phyloP scores from a whole-genome alignment of 306 rosid genomes.

The Vachellia collinsii region DNA sequence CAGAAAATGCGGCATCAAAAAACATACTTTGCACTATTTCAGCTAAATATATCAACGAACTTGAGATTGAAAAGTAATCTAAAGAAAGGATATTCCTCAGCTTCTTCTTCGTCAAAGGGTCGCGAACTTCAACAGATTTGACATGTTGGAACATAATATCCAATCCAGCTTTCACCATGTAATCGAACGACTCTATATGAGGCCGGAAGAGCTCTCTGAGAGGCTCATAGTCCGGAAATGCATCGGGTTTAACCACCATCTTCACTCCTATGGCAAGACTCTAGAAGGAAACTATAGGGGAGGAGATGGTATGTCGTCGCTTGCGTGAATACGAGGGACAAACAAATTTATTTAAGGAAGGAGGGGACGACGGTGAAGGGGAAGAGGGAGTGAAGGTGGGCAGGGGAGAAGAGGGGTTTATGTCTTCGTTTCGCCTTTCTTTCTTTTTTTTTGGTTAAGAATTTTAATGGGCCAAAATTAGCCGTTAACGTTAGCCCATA shows the following conservation, averaged over 20 bases:
- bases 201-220: constrained; percentile 69
- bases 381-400: neutral
- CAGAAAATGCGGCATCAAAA: neutral
- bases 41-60: neutral
- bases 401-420: constrained; percentile 35
- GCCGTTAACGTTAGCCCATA: neutral
- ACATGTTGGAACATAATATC: constrained; percentile 50
- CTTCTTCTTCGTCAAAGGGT: constrained; percentile 47
- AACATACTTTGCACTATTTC: neutral
- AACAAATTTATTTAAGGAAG: neutral
- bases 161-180: constrained; percentile 62
- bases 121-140: constrained; percentile 54
- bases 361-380: neutral
- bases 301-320: constrained; percentile 4
- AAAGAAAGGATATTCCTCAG: constrained; percentile 77
- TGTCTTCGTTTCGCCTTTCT: neutral
- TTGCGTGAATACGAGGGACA: neutral
- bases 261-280: neutral
- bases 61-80: no score
- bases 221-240: constrained; percentile 40
- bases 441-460: neutral
- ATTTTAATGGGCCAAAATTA: neutral
- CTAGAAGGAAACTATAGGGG: neutral
- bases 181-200: constrained; percentile 80
- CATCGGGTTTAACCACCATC: constrained; percentile 43